Percentiles rank a stretch among this genome's conserved stretches.
phyloP scores from a whole-genome alignment of 805 yeast genomes.

The Blastobotrys chiropterorum region DNA sequence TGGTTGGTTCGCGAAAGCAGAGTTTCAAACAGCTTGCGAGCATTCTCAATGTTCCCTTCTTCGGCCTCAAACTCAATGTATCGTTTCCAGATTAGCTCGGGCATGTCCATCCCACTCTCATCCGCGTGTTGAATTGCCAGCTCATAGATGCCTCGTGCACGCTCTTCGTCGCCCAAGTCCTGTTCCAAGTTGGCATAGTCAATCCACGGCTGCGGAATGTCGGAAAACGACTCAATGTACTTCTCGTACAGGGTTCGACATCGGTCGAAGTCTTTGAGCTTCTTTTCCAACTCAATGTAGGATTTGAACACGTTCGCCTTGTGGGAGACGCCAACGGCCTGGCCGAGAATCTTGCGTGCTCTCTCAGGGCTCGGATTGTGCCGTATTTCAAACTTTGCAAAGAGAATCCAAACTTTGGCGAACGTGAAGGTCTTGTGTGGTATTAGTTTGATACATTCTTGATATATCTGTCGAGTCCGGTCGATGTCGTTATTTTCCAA shows the following conservation, averaged over 20 bases:
- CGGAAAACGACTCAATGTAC: slow-evolving; percentile 47
- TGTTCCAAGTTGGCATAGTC: slow-evolving; percentile 65
- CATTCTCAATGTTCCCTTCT: slow-evolving; percentile 49
- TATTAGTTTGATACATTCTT: slow-evolving; percentile 40
- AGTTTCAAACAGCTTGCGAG: slow-evolving; percentile 45
- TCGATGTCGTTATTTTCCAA: slow-evolving; percentile 37
- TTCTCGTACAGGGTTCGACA: slow-evolving; percentile 68
- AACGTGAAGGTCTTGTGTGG: slow-evolving; percentile 62
- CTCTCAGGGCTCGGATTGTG: slow-evolving; percentile 38
- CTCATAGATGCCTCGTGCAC: slow-evolving; percentile 60
- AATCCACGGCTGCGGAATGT: slow-evolving; percentile 44
- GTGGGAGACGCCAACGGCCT: slow-evolving; percentile 54
- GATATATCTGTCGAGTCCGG: slow-evolving; percentile 46
- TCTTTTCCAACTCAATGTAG: slow-evolving; percentile 63
- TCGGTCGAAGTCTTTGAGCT: slow-evolving; percentile 72
- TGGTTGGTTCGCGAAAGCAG: slow-evolving; percentile 32
- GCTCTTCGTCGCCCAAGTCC: slow-evolving; percentile 56
- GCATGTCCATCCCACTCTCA: slow-evolving; percentile 24
- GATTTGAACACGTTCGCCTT: slow-evolving; percentile 50
- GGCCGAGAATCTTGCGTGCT: slow-evolving; percentile 68
- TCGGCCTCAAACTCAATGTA: slow-evolving; percentile 59
- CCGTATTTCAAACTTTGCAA: slow-evolving; percentile 69
- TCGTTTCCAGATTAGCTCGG: slow-evolving; percentile 31
- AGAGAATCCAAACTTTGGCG: slow-evolving; percentile 66
- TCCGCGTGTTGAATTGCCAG: slow-evolving; percentile 36